Percentiles rank a stretch among this genome's conserved stretches.
These are phyloP conservation scores for Wickerhamia fluorescens DNA, from an alignment of 805 yeast species.

Conservation along the genomic window DNA sequence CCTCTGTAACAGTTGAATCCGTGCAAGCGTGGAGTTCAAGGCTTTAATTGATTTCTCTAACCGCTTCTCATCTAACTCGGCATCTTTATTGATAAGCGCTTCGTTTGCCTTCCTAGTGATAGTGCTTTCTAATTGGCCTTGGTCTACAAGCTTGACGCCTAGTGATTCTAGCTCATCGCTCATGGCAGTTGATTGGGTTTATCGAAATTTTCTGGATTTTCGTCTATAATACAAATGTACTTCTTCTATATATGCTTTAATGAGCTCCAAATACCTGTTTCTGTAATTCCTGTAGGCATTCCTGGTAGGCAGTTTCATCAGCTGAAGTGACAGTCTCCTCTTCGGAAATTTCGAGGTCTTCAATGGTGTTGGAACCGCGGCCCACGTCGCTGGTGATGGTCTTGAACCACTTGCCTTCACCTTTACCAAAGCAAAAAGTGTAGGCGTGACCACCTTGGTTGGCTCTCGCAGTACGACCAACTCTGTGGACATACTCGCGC, in stretches of 20 bases:
- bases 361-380: slow-evolving; percentile 15
- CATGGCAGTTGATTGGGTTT: background rate
- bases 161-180: slow-evolving; percentile 5
- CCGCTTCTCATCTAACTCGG: slow-evolving; percentile 69
- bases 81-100: slow-evolving; percentile 52
- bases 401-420: slow-evolving; percentile 64
- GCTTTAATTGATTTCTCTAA: slow-evolving; percentile 58
- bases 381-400: slow-evolving; percentile 46
- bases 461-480: slow-evolving; percentile 97
- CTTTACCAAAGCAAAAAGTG: slow-evolving; percentile 66
- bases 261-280: slow-evolving; percentile 7
- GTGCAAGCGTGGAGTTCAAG: slow-evolving; percentile 35
- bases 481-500: slow-evolving; percentile 90
- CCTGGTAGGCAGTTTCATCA: slow-evolving; percentile 19
- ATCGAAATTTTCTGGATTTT: slow-evolving; percentile 1
- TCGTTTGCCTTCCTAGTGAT: slow-evolving; percentile 66
- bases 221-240: background rate
- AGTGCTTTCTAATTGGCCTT: slow-evolving; percentile 66
- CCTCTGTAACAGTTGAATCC: slow-evolving; percentile 40
- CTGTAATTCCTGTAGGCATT: slow-evolving; percentile 21
- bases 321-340: slow-evolving; percentile 14
- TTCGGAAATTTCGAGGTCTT: slow-evolving; percentile 14
- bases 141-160: slow-evolving; percentile 60
- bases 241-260: slow-evolving; percentile 6
- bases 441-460: slow-evolving; percentile 69